Evolutionary conservation across 2,329 filamentous ascomycete species (phyloP).

Genomic region (Ophiostoma australiae): DNA sequence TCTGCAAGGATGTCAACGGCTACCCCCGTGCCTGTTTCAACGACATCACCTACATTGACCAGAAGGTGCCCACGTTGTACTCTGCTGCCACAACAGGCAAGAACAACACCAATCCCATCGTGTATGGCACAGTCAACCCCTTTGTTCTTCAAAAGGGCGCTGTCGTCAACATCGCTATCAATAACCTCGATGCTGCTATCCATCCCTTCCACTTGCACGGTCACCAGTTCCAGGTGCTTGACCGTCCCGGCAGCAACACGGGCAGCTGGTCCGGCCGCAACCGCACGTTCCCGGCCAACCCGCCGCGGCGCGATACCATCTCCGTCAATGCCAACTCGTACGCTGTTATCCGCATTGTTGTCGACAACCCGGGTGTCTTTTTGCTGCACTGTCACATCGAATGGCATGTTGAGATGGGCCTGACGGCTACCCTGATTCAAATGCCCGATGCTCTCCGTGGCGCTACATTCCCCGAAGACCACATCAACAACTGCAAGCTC

Average conservation of each 20-base stretch:
- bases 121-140: conserved; percentile 44
- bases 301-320: conserved; percentile 39
- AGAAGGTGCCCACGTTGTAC: conserved; percentile 67
- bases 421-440: conserved; percentile 53
- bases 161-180: conserved; percentile 46
- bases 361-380: conserved; percentile 51
- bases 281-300: conserved; percentile 31
- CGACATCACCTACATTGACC: conserved; percentile 60
- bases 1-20: conserved; percentile 58
- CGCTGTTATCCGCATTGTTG: conserved; percentile 48
- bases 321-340: conserved; percentile 41
- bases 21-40: conserved; percentile 61
- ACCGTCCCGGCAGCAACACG: conserved; percentile 36
- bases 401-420: conserved; percentile 57
- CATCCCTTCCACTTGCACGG: conserved; percentile 54
- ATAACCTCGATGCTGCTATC: conserved; percentile 44
- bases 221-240: conserved; percentile 52
- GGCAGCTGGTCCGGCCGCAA: conserved; percentile 38
- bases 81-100: conserved; percentile 57
- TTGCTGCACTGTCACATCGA: conserved; percentile 57
- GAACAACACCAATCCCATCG: conserved; percentile 39
- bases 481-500: conserved; percentile 46
- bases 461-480: conserved; percentile 54
- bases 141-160: conserved; percentile 39
- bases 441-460: conserved; percentile 52